These are phyloP conservation scores for Mycena chlorophos DNA, from an alignment of 768 basidiomycete genomes.

Conservation along the genomic window DNA sequence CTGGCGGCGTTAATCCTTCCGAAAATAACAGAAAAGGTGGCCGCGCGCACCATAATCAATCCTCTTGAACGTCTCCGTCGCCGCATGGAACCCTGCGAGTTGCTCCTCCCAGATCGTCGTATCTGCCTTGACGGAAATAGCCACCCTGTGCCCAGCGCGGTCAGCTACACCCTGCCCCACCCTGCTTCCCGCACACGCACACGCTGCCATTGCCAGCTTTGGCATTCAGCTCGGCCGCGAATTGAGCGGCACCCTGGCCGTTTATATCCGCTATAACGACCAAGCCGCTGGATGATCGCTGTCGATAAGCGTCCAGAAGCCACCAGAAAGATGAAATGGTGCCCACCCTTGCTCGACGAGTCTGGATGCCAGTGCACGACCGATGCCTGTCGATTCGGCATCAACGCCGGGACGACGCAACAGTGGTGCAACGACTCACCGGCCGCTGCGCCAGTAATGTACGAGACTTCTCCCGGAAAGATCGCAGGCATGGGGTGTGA, in stretches of 20 bases:
- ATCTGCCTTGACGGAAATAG: conserved; percentile 18
- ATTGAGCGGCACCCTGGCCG: conserved; percentile 11
- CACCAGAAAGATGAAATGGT: not conserved
- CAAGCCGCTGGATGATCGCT: conserved; percentile 7
- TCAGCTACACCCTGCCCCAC: not conserved
- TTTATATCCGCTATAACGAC: conserved; percentile 22
- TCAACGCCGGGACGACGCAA: not conserved
- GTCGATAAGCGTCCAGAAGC: not conserved
- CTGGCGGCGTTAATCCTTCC: conserved; percentile 2
- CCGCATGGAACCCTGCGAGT: conserved; percentile 17
- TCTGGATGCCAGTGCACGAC: conserved; percentile 11
- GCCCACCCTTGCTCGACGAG: conserved; percentile 21
- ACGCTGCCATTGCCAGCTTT: conserved; percentile 17
- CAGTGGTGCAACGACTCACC: conserved; percentile 1
- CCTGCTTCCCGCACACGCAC: conserved; percentile 5
- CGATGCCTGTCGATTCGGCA: conserved; percentile 15
- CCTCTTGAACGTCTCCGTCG: conserved; percentile 15
- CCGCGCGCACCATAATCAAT: conserved; percentile 21
- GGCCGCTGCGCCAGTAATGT: conserved; percentile 9
- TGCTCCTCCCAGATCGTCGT: conserved; percentile 24
- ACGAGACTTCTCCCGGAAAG: conserved; percentile 8
- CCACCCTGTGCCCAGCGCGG: conserved; percentile 8
- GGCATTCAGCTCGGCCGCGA: conserved; percentile 21
- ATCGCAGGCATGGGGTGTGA: not conserved
- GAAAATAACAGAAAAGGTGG: not conserved